These are phyloP conservation scores for Globisporangium parvum DNA, from an alignment of 352 stramenopile species.

Conservation along the genomic window DNA sequence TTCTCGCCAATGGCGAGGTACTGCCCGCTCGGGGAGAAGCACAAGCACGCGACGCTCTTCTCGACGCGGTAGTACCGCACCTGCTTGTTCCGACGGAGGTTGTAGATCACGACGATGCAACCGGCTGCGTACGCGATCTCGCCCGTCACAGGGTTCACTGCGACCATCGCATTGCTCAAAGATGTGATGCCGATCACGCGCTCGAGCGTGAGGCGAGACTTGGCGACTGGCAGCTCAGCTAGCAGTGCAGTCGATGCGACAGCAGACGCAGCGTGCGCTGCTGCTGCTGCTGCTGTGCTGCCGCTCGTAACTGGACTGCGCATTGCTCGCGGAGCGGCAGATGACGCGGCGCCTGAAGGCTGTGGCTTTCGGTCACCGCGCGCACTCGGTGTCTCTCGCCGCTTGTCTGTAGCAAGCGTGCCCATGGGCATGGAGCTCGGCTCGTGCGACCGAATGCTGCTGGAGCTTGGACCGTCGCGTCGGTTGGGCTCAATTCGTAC, in stretches of 20 bases:
- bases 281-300: not conserved
- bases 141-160: slow-evolving; percentile 66
- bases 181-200: slow-evolving; percentile 73
- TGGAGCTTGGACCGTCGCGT: not conserved
- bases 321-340: too few species aligned
- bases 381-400: not conserved
- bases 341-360: too few species aligned
- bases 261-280: slow-evolving; percentile 1
- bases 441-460: too few species aligned
- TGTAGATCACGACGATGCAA: slow-evolving; percentile 90
- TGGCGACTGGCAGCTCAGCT: not conserved
- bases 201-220: slow-evolving; percentile 69
- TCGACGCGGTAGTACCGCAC: slow-evolving; percentile 86
- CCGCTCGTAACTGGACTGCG: too few species aligned
- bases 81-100: slow-evolving; percentile 78
- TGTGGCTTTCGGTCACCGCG: too few species aligned
- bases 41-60: slow-evolving; percentile 74
- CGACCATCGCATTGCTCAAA: slow-evolving; percentile 67
- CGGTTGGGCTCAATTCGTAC: not conserved
- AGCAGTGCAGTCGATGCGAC: not conserved
- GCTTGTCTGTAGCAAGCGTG: slow-evolving; percentile 7
- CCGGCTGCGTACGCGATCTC: slow-evolving; percentile 85
- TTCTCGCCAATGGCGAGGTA: slow-evolving; percentile 87
- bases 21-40: slow-evolving; percentile 79
- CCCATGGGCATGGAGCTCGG: slow-evolving; percentile 7